Evolutionary conservation across 2,329 filamentous ascomycete genomes (phyloP).

Genomic region (Dactylellina cionopaga): DNA sequence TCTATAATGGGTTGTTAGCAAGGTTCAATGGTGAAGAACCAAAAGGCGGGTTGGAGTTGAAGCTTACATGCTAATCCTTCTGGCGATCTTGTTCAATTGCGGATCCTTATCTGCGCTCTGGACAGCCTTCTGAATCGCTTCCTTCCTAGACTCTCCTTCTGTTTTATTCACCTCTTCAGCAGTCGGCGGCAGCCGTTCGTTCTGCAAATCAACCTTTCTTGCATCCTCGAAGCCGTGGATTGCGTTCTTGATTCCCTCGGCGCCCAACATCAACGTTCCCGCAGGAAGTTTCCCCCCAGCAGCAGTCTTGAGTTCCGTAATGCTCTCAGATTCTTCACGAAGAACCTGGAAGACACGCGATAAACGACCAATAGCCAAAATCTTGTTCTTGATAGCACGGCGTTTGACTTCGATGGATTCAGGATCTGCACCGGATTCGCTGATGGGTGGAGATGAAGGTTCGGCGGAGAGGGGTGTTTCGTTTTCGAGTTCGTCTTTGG

Average conservation of each 20-base stretch:
- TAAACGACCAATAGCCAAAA: conserved; percentile 92
- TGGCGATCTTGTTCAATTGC: conserved; percentile 83
- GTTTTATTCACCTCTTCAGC: conserved; percentile 89
- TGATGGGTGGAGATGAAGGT: conserved; percentile 77
- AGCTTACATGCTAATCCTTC: conserved; percentile 94
- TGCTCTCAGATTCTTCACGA: conserved; percentile 94
- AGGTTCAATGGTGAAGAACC: background rate
- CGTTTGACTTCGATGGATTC: conserved; percentile 94
- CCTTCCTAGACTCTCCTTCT: conserved; percentile 80
- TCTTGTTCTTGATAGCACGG: conserved; percentile 99
- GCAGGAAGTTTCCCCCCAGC: conserved; percentile 90
- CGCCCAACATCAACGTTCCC: conserved; percentile 95
- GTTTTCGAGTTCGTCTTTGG: conserved; percentile 96
- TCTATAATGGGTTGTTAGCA: conserved; percentile 19
- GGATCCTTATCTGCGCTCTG: conserved; percentile 92
- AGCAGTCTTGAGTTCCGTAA: conserved; percentile 97
- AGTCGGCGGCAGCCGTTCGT: conserved; percentile 90
- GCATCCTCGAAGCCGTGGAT: conserved; percentile 98
- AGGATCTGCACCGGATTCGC: conserved; percentile 70
- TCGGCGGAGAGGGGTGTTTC: conserved; percentile 81
- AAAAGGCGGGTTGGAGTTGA: background rate
- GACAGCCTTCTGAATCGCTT: conserved; percentile 85
- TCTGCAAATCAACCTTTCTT: conserved; percentile 94
- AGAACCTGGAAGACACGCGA: conserved; percentile 98
- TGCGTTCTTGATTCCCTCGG: conserved; percentile 97